phyloP scores from a whole-genome alignment of 148 eudicot species.

The Limonium bicolor region DNA sequence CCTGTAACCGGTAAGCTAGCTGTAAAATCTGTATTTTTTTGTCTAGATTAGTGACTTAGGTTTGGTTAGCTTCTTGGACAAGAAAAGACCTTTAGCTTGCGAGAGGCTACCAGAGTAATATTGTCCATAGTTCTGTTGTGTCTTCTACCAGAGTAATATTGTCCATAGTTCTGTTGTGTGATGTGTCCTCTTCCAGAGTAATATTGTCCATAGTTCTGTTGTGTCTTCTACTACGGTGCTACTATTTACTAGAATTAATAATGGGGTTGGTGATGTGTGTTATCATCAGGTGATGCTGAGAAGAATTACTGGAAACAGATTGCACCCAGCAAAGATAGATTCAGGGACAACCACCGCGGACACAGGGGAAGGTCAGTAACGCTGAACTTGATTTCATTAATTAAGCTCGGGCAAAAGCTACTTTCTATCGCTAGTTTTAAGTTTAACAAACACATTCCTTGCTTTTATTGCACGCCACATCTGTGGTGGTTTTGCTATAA shows the following conservation, averaged over 20 bases:
- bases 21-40: conserved; percentile 1
- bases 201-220: neutral
- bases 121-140: neutral
- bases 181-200: neutral
- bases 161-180: neutral
- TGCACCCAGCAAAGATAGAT: conserved; percentile 27
- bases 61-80: too few relatives aligned
- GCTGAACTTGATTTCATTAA: neutral
- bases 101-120: too few relatives aligned
- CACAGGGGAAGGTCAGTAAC: conserved; percentile 28
- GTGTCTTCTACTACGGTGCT: neutral
- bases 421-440: neutral
- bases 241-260: neutral
- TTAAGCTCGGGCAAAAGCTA: neutral
- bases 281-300: conserved; percentile 62
- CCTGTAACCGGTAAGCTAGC: conserved; percentile 57
- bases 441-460: neutral
- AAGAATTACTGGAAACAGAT: conserved; percentile 76
- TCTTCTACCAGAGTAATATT: neutral
- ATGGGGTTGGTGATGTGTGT: neutral
- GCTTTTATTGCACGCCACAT: neutral
- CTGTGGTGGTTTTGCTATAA: too few relatives aligned
- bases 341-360: conserved; percentile 27
- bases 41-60: too few relatives aligned
- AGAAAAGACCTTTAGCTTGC: too few relatives aligned